These are phyloP conservation scores for Lizanozyma gosingica DNA, from an alignment of 1,139 yeast genomes.

Conservation along the genomic window DNA sequence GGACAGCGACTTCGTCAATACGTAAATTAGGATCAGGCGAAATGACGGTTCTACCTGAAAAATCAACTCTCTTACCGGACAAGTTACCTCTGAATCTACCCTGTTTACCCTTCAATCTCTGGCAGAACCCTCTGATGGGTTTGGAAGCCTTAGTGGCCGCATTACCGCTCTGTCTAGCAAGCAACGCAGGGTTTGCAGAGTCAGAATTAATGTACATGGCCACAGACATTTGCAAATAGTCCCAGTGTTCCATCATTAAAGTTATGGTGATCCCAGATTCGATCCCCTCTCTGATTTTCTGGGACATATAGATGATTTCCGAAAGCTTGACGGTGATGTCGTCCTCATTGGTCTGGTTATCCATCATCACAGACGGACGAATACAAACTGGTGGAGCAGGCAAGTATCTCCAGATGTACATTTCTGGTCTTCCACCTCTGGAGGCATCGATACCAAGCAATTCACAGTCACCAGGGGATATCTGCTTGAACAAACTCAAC, in stretches of 20 bases:
- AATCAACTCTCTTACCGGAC: constrained; percentile 98
- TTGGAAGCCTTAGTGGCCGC: constrained; percentile 51
- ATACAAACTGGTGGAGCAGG: constrained; percentile 99
- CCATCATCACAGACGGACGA: constrained; percentile 93
- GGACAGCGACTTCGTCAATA: constrained; percentile 97
- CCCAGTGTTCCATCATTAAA: constrained; percentile 98
- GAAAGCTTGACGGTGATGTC: constrained; percentile 93
- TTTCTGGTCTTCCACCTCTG: constrained; percentile 89
- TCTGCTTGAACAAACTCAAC: constrained; percentile 75
- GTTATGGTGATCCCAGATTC: constrained; percentile 91
- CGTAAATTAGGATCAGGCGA: constrained; percentile 96
- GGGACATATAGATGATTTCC: constrained; percentile 93
- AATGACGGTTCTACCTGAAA: constrained; percentile 96
- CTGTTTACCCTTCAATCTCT: constrained; percentile 95
- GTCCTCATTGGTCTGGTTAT: constrained; percentile 85
- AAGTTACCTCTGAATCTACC: constrained; percentile 98
- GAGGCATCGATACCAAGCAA: constrained; percentile 83
- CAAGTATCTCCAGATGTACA: constrained; percentile 91
- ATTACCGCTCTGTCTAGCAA: constrained; percentile 54
- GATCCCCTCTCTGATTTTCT: constrained; percentile 86
- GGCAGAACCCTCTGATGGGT: constrained; percentile 95
- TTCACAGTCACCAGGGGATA: constrained; percentile 83
- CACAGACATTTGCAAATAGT: constrained; percentile 84
- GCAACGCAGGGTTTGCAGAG: constrained; percentile 74
- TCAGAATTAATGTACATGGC: constrained; percentile 98